Evolutionary conservation across 306 rosid species (phyloP).

Genomic region (Sophora flavescens): DNA sequence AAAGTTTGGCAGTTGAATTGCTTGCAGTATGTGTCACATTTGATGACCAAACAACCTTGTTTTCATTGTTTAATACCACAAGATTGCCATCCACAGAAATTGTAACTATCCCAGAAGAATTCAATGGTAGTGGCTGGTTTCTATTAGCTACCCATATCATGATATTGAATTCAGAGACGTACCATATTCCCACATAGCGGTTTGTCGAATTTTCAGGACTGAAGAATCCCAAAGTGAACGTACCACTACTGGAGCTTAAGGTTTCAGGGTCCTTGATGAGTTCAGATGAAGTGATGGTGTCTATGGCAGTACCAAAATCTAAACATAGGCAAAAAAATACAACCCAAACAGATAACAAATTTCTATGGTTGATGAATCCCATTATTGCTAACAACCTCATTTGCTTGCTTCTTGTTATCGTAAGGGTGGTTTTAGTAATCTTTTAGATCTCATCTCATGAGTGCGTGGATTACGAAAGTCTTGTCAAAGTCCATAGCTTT

Average conservation of each 20-base stretch:
- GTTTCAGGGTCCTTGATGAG: conserved; percentile 42
- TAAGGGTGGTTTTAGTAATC: background rate
- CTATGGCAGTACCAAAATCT: background rate
- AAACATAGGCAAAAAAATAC: background rate
- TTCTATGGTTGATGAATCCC: background rate
- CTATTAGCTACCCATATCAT: conserved; percentile 63
- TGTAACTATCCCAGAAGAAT: conserved; percentile 42
- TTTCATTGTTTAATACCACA: conserved; percentile 47
- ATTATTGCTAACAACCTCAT: background rate
- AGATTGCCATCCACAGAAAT: conserved; percentile 50
- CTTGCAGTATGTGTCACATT: background rate
- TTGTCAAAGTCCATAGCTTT: no score
- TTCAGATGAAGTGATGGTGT: conserved; percentile 20
- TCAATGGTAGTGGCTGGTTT: conserved; percentile 44
- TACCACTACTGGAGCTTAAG: conserved; percentile 15
- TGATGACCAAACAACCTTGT: conserved; percentile 37
- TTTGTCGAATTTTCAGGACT: conserved; percentile 44
- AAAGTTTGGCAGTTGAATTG: background rate
- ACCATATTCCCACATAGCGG: conserved; percentile 59
- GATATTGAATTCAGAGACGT: background rate
- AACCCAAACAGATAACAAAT: background rate
- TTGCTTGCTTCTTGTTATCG: background rate
- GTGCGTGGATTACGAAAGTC: no score
- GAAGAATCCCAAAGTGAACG: conserved; percentile 61
- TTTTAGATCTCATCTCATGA: background rate